phyloP scores from a whole-genome alignment of 106 monocot species.

The Amphibolis antarctica region DNA sequence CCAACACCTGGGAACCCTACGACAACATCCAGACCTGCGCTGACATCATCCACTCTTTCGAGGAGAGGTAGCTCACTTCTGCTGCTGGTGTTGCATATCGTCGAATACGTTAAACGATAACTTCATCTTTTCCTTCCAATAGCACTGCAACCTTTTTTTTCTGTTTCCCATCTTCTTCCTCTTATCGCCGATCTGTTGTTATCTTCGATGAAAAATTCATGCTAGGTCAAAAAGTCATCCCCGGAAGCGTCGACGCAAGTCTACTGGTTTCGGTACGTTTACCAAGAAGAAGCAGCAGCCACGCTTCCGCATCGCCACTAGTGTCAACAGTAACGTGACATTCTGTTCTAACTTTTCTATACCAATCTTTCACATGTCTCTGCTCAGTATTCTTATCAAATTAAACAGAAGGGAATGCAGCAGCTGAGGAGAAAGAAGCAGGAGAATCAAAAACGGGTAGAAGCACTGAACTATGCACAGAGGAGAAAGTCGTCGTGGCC shows the following conservation, averaged over 20 bases:
- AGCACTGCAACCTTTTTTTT: too few species aligned
- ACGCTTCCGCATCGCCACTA: slow-evolving; percentile 3
- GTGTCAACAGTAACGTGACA: not conserved
- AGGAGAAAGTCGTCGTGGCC: not conserved
- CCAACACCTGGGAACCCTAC: slow-evolving; percentile 93
- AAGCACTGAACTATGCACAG: not conserved
- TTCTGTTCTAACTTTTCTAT: not conserved
- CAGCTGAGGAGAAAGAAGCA: not conserved
- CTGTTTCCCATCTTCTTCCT: too few species aligned
- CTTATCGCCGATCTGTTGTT: too few species aligned
- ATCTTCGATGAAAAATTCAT: not conserved
- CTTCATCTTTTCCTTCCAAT: not conserved
- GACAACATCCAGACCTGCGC: slow-evolving; percentile 62
- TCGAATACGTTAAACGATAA: not conserved
- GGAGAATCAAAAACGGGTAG: not conserved
- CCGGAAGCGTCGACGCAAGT: slow-evolving; percentile 49
- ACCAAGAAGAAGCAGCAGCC: slow-evolving; percentile 22
- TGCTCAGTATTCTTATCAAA: too few species aligned
- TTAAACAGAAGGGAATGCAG: too few species aligned
- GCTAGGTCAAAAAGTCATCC: not conserved
- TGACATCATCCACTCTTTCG: slow-evolving; percentile 67
- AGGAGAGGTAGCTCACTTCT: slow-evolving; percentile 28
- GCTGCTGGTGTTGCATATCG: not conserved
- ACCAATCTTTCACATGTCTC: too few species aligned
- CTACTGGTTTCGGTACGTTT: slow-evolving; percentile 1